These are phyloP conservation scores for Myxozyma vanderwaltii DNA, from an alignment of 805 yeast species.

Conservation along the genomic window DNA sequence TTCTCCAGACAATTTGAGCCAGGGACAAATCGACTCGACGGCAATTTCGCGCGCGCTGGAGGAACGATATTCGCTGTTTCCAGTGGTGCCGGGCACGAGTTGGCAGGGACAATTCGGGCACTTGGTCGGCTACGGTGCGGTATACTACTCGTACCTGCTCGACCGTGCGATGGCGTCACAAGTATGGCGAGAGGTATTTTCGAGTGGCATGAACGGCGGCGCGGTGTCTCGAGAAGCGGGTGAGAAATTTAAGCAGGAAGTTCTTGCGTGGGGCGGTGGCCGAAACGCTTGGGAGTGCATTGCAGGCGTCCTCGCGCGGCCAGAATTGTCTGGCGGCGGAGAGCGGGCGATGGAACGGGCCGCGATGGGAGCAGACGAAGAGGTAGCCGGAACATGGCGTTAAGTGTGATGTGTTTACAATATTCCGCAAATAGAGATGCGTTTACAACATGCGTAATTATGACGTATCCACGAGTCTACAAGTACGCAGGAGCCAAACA, in stretches of 20 bases:
- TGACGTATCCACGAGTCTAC: too few relatives aligned
- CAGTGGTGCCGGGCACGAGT: constrained; percentile 60
- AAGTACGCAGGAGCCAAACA: too few relatives aligned
- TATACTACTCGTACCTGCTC: constrained; percentile 85
- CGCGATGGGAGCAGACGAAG: constrained; percentile 26
- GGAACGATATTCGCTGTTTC: constrained; percentile 57
- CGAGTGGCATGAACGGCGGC: constrained; percentile 46
- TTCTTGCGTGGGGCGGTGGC: constrained; percentile 92
- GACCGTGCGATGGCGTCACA: constrained; percentile 91
- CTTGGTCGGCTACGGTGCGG: constrained; percentile 88
- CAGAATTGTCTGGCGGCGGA: constrained; percentile 66
- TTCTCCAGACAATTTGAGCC: constrained; percentile 32
- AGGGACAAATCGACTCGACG: constrained; percentile 55
- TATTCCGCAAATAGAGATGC: too few relatives aligned
- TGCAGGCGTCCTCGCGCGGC: constrained; percentile 72
- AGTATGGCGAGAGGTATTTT: constrained; percentile 75
- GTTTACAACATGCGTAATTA: too few relatives aligned
- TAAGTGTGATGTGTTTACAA: not conserved
- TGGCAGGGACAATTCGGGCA: constrained; percentile 98
- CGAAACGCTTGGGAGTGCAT: constrained; percentile 85
- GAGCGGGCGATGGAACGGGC: constrained; percentile 59
- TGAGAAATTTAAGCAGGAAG: constrained; percentile 64
- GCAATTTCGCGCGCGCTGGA: constrained; percentile 69
- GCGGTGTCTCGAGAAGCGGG: constrained; percentile 79
- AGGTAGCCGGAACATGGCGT: constrained; percentile 21